These are phyloP conservation scores for Tylopilus sp. DNA, from an alignment of 768 basidiomycete species.

Conservation along the genomic window DNA sequence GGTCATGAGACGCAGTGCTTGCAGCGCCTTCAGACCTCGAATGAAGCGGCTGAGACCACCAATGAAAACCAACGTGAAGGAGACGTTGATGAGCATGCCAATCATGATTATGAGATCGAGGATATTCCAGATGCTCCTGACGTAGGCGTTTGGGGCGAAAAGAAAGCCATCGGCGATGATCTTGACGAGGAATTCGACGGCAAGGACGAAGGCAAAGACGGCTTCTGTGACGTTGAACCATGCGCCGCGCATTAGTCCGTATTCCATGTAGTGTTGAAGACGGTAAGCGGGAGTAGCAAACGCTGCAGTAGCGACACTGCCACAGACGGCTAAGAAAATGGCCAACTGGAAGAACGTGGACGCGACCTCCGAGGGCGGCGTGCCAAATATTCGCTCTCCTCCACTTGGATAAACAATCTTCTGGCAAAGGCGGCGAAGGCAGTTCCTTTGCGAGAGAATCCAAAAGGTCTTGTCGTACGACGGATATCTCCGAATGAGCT, in stretches of 20 bases:
- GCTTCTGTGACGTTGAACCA: slow-evolving; percentile 90
- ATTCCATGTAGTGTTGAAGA: slow-evolving; percentile 55
- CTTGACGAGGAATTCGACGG: slow-evolving; percentile 87
- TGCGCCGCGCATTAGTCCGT: slow-evolving; percentile 61
- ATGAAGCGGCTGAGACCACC: slow-evolving; percentile 81
- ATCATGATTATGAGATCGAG: slow-evolving; percentile 84
- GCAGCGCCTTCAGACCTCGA: slow-evolving; percentile 80
- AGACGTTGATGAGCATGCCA: slow-evolving; percentile 72
- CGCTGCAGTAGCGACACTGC: slow-evolving; percentile 76
- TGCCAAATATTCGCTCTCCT: slow-evolving; percentile 87
- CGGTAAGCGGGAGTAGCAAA: slow-evolving; percentile 86
- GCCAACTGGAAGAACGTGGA: slow-evolving; percentile 72
- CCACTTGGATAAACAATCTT: slow-evolving; percentile 76
- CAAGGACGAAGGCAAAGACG: slow-evolving; percentile 63
- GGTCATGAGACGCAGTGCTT: slow-evolving; percentile 87
- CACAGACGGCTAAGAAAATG: slow-evolving; percentile 73
- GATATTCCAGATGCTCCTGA: slow-evolving; percentile 89
- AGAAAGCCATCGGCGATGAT: slow-evolving; percentile 88
- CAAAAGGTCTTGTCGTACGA: slow-evolving; percentile 89
- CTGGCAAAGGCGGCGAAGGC: slow-evolving; percentile 73
- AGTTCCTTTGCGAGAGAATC: slow-evolving; percentile 79
- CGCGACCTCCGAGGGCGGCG: slow-evolving; percentile 56
- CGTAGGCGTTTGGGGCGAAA: slow-evolving; percentile 88
- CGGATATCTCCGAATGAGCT: slow-evolving; percentile 87
- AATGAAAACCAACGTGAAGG: slow-evolving; percentile 67